Evolutionary conservation across 139 green algal species (phyloP).

Genomic region (Chlorella sp.): DNA sequence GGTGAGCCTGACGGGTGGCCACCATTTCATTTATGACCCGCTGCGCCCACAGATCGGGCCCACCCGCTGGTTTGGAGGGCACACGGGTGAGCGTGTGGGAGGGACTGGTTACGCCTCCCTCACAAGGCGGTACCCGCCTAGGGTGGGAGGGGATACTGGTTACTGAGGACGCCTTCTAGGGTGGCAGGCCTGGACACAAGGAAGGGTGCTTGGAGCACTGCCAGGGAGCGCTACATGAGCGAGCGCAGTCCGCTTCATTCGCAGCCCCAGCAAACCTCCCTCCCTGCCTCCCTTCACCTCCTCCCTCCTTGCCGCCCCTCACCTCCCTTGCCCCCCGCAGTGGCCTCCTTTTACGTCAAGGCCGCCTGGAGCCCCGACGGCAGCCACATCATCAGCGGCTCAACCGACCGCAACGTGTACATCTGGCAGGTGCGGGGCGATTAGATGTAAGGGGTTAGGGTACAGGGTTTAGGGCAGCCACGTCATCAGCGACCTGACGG

Average conservation of each 20-base stretch:
- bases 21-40: slow-evolving; percentile 63
- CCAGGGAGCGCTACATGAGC: background rate
- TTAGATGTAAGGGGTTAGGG: background rate
- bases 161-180: no score
- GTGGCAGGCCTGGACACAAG: no score
- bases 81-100: slow-evolving; percentile 35
- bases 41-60: slow-evolving; percentile 42
- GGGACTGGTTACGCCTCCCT: background rate
- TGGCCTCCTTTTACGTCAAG: slow-evolving; percentile 80
- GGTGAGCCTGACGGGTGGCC: slow-evolving; percentile 49
- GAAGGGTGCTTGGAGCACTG: background rate
- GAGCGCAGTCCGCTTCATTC: no score
- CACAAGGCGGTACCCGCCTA: no score
- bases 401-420: slow-evolving; percentile 62
- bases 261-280: background rate
- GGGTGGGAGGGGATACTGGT: no score
- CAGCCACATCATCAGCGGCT: slow-evolving; percentile 68
- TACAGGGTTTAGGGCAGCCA: slow-evolving; percentile 62
- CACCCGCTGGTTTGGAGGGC: slow-evolving; percentile 54
- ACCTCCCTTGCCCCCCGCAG: background rate
- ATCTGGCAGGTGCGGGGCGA: slow-evolving; percentile 72
- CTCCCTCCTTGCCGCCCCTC: background rate
- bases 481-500: slow-evolving; percentile 69
- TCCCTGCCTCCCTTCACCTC: background rate
- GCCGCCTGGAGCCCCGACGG: slow-evolving; percentile 70